Conservation (phyloP, 129 eudicot genomes). For the Artemisia argyi region DNA sequence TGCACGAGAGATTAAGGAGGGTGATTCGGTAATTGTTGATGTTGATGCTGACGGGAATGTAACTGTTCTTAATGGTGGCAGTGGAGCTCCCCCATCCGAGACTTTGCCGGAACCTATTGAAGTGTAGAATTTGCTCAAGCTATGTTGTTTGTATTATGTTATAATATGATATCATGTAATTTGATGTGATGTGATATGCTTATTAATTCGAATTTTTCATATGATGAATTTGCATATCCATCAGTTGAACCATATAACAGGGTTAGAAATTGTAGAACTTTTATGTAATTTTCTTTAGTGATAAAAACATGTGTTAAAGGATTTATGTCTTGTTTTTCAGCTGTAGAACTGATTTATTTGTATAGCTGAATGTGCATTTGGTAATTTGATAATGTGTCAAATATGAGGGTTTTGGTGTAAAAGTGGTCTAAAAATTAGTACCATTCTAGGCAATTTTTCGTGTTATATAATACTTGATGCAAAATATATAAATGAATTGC, state of each 20-base stretch:
- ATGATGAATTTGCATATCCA: constrained; percentile 26
- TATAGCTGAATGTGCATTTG: not conserved
- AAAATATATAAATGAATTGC: too few species aligned
- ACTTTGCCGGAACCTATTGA: constrained; percentile 59
- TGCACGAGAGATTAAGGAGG: constrained; percentile 77
- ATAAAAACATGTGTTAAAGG: constrained; percentile 26
- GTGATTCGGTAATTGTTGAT: constrained; percentile 81
- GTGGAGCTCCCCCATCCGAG: constrained; percentile 68
- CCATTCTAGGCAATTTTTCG: too few species aligned
- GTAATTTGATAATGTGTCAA: too few species aligned
- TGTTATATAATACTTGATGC: too few species aligned
- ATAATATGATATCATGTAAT: constrained; percentile 3
- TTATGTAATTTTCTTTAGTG: constrained; percentile 5
- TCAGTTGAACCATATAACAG: constrained; percentile 14
- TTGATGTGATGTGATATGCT: constrained; percentile 8
- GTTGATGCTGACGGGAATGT: constrained; percentile 79
- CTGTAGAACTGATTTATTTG: not conserved
- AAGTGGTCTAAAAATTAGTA: too few species aligned
- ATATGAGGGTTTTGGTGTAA: too few species aligned
- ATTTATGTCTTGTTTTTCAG: constrained; percentile 1
- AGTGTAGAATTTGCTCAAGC: constrained; percentile 30
- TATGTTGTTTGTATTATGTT: constrained; percentile 33
- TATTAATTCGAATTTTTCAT: constrained; percentile 18
- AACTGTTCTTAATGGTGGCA: constrained; percentile 68
- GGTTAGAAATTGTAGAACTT: constrained; percentile 9